Base-by-base conservation (phyloP, 306 rosid species). In the Psophocarpus tetragonolobus region DNA sequence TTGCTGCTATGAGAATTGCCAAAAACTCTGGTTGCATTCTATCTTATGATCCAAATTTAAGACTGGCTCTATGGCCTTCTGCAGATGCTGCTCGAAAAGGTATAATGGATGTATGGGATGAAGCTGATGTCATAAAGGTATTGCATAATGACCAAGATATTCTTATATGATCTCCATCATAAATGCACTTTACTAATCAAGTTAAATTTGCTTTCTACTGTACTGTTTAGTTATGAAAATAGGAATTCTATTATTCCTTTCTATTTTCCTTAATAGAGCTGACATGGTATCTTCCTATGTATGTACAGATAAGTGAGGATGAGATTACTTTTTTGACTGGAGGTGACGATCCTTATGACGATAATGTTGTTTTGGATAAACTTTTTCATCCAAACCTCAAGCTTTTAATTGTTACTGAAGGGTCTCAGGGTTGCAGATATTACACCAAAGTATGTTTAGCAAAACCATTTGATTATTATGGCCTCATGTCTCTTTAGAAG, bases 1-100 rank as follows among this genome's bases (percentile, higher is more conserved):
- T 85, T 83, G 95, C 93, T 79, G 95, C 95, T n/a, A 79, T 94
- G 93, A 77, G 74, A 44, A 77, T 84, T 58, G 97, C 98, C 74
- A 92, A 83, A 82, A 82, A 67, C n/a, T 82, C 92, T 56, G 97
- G 96, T 57, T 85, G 86, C 79, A 85, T 94, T 78, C 97, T 94
- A 74, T 94, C 97, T 61, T 94, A 92, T 65, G 98, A 94, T 58
- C 98, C 98, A 20, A 94, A 94, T 74, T 87, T 94, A 83, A 91
- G 98, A 78, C 41, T 94, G 92, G 84, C 94, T 1, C 74, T 94
- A 45, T 92, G 97, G 97, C 97, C 96, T 32, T 92, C 98, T 5
- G 84, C 86, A 12, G 93, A 92, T 42, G 89, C 83, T 50, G 98
- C 97, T 74, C 81, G 80, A 72, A 72, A 87, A 4, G 92, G 90